Base-by-base conservation (phyloP, 106 monocot genomes). In the Ottelia alismoides region DNA sequence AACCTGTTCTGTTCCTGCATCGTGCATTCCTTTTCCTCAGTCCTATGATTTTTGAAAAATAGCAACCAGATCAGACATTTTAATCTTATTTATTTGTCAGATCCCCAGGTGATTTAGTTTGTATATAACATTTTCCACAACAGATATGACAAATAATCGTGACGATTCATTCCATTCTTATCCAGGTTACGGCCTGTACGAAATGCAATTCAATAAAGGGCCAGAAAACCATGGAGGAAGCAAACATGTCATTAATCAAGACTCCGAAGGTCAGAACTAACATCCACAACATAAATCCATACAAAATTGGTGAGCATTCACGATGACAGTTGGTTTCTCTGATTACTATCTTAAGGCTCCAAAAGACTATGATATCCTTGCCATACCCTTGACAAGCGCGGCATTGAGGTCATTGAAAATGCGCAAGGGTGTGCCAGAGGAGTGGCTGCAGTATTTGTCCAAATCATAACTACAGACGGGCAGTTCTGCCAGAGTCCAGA, bases 201-300 rank as follows among this genome's bases (percentile, higher is more conserved):
- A 81, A 67, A 63, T 94, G 94, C 69, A 94, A 94, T 72, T 78
- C 81, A 21, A 83, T 61, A 67, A 87, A 93, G 70, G 87, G 92
- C 2, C 82, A 77, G 47, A 93, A 84, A 40, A 81, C 80, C 11
- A 18, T 79, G 24, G 84, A 81, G 24, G 78, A 94, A 76, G 74
- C 76, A 58, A 84, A 88, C 35, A 84, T 88, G 84, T 80, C 68
- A 47, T 59, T 94, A 35, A 65, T 73, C 2, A 87, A 84, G 65
- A 70, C 49, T 20, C 88, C 88, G 0, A 94, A 81, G 84, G 94
- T 88, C 3, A 16, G 27, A 22, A 2, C 47, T 18, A 26, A n/a
- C 3, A 30, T 24, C 35, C 18, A 11, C 21, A 24, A 26, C 12
- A 17, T 23, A 11, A 11, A 18, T n/a, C 3, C 16, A 20, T 54